A percentile compares a stretch with the other conserved stretches of the same genome.
phyloP scores from a whole-genome alignment of 208 protist species.

The Phytomonas serpens region DNA sequence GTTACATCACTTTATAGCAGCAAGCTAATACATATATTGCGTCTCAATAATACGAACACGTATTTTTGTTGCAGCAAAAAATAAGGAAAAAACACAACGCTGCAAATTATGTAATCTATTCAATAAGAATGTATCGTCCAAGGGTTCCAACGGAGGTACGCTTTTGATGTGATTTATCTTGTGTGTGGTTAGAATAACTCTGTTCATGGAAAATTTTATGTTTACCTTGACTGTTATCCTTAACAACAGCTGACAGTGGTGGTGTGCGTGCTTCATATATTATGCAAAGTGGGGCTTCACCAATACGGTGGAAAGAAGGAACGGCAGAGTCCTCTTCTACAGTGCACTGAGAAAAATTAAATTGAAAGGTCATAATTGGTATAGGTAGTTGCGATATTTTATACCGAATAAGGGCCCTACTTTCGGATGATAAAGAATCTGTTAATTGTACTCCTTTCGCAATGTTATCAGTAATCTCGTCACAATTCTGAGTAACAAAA shows the following conservation, averaged over 20 bases:
- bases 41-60: background rate
- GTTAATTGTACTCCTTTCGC: background rate
- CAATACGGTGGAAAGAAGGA: background rate
- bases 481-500: background rate
- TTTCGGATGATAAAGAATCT: background rate
- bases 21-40: background rate
- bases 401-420: background rate
- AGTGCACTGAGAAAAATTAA: slow-evolving; percentile 5
- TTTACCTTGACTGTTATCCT: background rate
- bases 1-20: background rate
- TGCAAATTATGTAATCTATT: background rate
- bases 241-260: background rate
- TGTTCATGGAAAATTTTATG: background rate
- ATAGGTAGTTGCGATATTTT: slow-evolving; percentile 1
- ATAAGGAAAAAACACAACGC: background rate
- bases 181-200: background rate
- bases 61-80: background rate
- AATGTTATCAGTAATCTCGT: background rate
- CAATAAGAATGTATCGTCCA: background rate
- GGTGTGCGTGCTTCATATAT: background rate
- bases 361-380: slow-evolving; percentile 2
- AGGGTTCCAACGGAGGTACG: background rate
- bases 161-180: background rate
- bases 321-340: background rate
- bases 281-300: background rate